Evolutionary conservation across 1,139 yeast species (phyloP).

Genomic region (Zygosaccharomyces pseudobailii): DNA sequence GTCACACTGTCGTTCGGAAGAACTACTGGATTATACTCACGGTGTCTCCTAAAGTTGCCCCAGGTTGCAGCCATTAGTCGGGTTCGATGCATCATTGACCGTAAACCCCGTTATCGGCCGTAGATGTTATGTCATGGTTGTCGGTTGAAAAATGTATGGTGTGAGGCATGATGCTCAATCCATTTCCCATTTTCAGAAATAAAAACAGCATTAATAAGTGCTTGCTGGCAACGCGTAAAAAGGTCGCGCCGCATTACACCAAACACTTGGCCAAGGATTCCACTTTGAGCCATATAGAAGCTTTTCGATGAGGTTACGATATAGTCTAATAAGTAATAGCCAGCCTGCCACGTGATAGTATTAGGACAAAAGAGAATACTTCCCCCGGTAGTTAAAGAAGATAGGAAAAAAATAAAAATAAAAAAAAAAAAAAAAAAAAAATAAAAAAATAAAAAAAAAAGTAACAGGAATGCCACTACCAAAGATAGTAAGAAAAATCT

Average conservation of each 20-base stretch:
- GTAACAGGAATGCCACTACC: background rate
- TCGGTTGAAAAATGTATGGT: background rate
- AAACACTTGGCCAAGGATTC: background rate
- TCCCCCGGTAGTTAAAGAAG: background rate
- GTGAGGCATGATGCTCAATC: background rate
- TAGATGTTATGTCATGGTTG: background rate
- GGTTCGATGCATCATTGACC: background rate
- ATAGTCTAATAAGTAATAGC: background rate
- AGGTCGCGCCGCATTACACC: background rate
- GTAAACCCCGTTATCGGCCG: background rate
- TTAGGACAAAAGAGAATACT: background rate
- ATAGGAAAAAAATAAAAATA: background rate
- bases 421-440: no score
- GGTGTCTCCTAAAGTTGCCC: background rate
- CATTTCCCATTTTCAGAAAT: background rate
- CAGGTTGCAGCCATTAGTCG: background rate
- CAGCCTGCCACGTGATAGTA: background rate
- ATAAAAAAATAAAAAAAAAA: background rate
- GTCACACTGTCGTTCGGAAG: conserved; percentile 1
- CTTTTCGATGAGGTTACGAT: background rate
- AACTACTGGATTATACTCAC: no score
- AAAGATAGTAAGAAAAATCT: conserved; percentile 1
- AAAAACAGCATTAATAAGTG: background rate
- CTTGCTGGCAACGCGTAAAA: background rate
- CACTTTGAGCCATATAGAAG: background rate